Evolutionary conservation across 2,329 filamentous ascomycete species (phyloP), one percentile per base, ranked within the genome.

Genomic region (Acarospora socialis): DNA sequence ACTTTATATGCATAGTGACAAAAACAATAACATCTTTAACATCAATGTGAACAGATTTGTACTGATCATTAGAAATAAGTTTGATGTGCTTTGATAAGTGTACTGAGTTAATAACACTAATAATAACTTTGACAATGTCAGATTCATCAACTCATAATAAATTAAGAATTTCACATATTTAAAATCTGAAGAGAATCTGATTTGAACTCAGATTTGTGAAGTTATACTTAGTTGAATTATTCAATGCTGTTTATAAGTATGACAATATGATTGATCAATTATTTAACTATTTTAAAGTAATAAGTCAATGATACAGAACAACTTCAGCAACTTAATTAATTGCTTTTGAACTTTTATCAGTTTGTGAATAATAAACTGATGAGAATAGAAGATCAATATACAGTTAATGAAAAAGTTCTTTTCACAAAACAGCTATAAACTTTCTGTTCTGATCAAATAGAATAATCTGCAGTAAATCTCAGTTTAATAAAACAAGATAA

Each of bases 111-210:
- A n/a, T 12, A 20, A 31, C 7, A 7, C 22, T 9, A n/a, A 10
- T 2, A 5, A 22, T 9, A 3, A 22, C 7, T 24, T 24, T 30
- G 14, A 10, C 26, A 18, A 21, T 10, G 26, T 24, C 20, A 33
- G 28, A 19, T 14, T 32, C 7, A 35, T 32, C 10, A 33, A 35
- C 29, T 32, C 24, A 15, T 35, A 28, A 16, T 21, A n/a, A n/a
- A n/a, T n/a, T n/a, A n/a, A n/a, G n/a, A 21, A 13, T 25, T 33
- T 21, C 27, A 10, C 19, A 19, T 18, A 35, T 35, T 28, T 15
- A 35, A 16, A 7, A n/a, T 13, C 28, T 32, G n/a, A n/a, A n/a
- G n/a, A n/a, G n/a, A n/a, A n/a, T n/a, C n/a, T n/a, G n/a, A n/a
- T n/a, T n/a, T n/a, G n/a, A n/a, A n/a, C n/a, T n/a, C n/a, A n/a